A percentile compares a stretch with the other conserved stretches of the same genome.
These are phyloP conservation scores for Phylloporus sp. DNA, from an alignment of 1,284 basidiomycete genomes.

Conservation along the genomic window DNA sequence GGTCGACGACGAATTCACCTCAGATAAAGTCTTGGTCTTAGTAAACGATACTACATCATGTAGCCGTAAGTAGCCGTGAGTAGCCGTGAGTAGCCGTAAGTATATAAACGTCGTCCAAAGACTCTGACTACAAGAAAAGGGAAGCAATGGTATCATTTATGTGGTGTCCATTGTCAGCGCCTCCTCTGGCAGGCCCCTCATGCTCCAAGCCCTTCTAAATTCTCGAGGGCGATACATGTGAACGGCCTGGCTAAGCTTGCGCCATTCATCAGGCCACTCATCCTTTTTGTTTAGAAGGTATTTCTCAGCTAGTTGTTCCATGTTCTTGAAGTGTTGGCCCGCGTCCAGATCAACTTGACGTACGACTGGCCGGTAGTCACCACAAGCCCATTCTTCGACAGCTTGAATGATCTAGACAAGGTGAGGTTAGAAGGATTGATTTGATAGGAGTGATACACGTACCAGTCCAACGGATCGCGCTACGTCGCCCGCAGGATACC, in stretches of 20 bases:
- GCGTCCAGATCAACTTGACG: neutral
- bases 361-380: neutral
- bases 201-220: neutral
- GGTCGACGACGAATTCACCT: too few relatives aligned
- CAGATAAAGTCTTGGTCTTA: too few relatives aligned
- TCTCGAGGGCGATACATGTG: neutral
- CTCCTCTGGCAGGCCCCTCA: neutral
- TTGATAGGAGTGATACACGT: neutral
- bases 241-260: neutral
- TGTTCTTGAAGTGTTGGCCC: neutral
- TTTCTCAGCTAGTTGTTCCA: neutral
- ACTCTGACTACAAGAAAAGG: too few relatives aligned
- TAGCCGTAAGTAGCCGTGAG: too few relatives aligned
- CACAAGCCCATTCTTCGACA: neutral
- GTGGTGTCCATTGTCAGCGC: too few relatives aligned
- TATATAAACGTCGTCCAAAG: too few relatives aligned
- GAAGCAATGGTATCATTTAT: too few relatives aligned
- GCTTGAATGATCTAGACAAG: conserved; percentile 1
- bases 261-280: neutral
- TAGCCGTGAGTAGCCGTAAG: too few relatives aligned
- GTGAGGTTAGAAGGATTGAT: neutral
- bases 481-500: neutral
- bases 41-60: too few relatives aligned
- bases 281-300: neutral
- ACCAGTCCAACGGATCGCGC: neutral